A percentile compares a stretch with the other conserved stretches of the same genome.
Evolutionary conservation across 2,329 filamentous ascomycete genomes (phyloP).

Genomic region (Pyricularia pennisetigena): DNA sequence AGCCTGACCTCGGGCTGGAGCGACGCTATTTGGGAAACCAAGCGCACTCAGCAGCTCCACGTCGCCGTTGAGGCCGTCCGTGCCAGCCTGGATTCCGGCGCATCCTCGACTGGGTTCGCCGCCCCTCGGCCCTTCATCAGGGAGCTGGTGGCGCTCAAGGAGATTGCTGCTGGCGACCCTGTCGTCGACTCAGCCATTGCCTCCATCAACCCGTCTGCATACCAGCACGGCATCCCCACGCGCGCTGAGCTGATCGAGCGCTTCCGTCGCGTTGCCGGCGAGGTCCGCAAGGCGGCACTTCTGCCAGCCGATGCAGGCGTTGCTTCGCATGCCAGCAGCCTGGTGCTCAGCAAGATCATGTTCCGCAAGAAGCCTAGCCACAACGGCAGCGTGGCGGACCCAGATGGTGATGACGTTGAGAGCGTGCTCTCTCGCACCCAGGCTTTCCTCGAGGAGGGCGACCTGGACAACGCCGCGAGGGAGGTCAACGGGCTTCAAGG

Average conservation of each 20-base stretch:
- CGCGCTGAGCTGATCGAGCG: constrained; percentile 83
- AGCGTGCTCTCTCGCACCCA: constrained; percentile 86
- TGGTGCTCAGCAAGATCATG: constrained; percentile 83
- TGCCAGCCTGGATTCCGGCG: constrained; percentile 54
- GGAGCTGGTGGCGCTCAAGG: constrained; percentile 89
- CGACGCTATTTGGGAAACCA: constrained; percentile 77
- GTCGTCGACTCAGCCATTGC: constrained; percentile 89
- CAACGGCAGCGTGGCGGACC: constrained; percentile 41
- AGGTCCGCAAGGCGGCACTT: constrained; percentile 90
- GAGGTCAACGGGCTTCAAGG: constrained; percentile 91
- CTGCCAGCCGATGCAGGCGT: constrained; percentile 91
- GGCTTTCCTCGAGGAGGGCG: constrained; percentile 82
- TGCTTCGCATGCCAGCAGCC: constrained; percentile 84
- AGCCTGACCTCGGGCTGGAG: constrained; percentile 84
- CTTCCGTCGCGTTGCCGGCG: constrained; percentile 83
- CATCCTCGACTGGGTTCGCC: constrained; percentile 24
- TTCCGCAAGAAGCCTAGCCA: constrained; percentile 68
- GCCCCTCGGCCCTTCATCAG: constrained; percentile 74
- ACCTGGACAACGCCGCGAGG: constrained; percentile 80
- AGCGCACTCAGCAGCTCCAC: constrained; percentile 91
- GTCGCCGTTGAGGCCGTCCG: constrained; percentile 92
- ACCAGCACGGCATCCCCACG: constrained; percentile 83
- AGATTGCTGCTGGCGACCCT: constrained; percentile 73
- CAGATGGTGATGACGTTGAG: constrained; percentile 83
- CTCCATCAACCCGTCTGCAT: constrained; percentile 89